Evolutionary conservation across 2,329 filamentous ascomycete genomes (phyloP), one percentile per base, ranked within the genome.

Genomic region (Macrophomina pseudophaseolina): DNA sequence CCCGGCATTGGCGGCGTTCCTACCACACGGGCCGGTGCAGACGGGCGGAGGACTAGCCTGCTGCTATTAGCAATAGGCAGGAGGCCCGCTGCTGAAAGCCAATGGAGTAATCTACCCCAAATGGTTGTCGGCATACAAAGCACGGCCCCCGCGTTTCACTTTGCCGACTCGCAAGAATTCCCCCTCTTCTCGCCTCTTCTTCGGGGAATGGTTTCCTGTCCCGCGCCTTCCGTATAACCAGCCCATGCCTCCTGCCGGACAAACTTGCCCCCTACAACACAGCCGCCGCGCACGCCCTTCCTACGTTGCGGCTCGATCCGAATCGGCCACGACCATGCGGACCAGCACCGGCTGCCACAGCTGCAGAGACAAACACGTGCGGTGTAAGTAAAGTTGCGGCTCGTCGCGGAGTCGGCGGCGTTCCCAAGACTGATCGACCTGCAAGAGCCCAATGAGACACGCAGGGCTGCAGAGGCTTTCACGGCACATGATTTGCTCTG

Each of bases 141-240:
- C 16, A 12, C 28, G 40, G 28, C 42, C 49, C 56, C 56, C 40
- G 56, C 56, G 32, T 48, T 59, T 46, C 28, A 38, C 14, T 2
- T 49, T 30, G 40, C 56, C 42, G 54, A 32, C 23, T n/a, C 38
- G 56, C 56, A 35, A 48, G 18, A 46, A 48, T 33, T 38, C n/a
- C 42, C 40, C 56, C 40, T 6, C 4, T 2, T 23, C 4, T 33
- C 28, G 14, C 16, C 40, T n/a, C 9, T 33, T 35, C 30, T 16
- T 60, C 56, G 56, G 56, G 56, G 56, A 60, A 60, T 60, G 56
- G 56, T 60, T 60, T 60, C 56, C 56, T 60, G 56, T 28, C 6
- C 5, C 5, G 30, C 16, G 16, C 8, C 5, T 16, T 16, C 28
- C 16, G 40, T 60, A 60, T 60, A 60, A 46, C 56, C 42, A 14